Base-by-base conservation (phyloP, 2,329 filamentous ascomycete species). In the Setomelanomma holmii region DNA sequence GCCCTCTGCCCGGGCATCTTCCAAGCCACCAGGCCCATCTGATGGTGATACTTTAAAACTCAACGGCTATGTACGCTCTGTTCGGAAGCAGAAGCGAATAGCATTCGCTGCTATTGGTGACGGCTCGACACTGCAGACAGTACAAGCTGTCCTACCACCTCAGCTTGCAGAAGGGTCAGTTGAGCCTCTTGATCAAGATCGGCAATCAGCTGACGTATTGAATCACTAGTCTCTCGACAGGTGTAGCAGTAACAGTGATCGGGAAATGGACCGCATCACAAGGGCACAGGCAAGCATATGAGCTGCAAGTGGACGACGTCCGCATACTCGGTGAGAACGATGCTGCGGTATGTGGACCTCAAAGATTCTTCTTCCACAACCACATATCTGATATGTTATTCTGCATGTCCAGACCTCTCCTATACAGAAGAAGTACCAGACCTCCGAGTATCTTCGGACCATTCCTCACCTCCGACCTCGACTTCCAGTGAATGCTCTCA, bases 401-500 rank as follows among this genome's bases (percentile, higher is more conserved):
- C 23, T 60, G 21, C 35, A 23, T 40, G 45, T 61, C 35, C 49
- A 98, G 90, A 90, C 88, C 57, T 96, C 91, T 71, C 95, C 95
- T 3, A 86, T 99, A 20, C 95, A 99, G 76, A 96, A 96, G 76
- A 98, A 98, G 77, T 96, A 95, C 65, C 93, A 97, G 65, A 91
- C 88, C 4, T 81, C 89, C 44, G 93, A 98, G 71, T 98, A 89
- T 73, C 84, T 99, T 56, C 89, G 95, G 52, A 89, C 89, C 11
- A 83, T 96, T 45, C 91, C 93, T 43, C 95, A 99, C 76, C 82
- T 99, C 53, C 89, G 95, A 51, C 79, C 89, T 58, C 89, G 93
- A 65, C 87, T 91, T 16, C 90, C 91, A 0, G 84, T 91, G 70
- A 93, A 96, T 75, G 85, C 91, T 21, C 82, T 91, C 36, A 79